Base-by-base conservation (phyloP, 1,284 basidiomycete genomes). In the Erythrobasidium hasegawianum region DNA sequence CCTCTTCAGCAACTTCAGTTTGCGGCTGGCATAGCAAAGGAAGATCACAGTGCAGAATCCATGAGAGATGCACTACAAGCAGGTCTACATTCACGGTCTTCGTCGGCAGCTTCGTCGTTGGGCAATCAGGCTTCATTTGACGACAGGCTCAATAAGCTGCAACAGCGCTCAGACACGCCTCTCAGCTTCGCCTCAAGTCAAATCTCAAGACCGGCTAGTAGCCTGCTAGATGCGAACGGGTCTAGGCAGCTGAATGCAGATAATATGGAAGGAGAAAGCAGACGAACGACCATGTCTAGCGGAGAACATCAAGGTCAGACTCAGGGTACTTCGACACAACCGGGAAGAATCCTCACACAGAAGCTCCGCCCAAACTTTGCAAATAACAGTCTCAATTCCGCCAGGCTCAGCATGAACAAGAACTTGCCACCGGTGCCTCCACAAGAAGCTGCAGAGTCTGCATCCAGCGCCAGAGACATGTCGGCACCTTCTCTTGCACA, bases 401-500 rank as follows among this genome's bases (percentile, higher is more conserved):
- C 38, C n/a, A 24, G 62, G 24, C 27, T 57, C 29, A 57, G 53
- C 14, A 50, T 65, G 11, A 65, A 65, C 24, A 65, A 65, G 55
- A 65, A 38, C 22, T 38, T 65, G 16, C 62, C 62, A n/a, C 55
- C 62, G 8, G 55, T 65, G 13, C 62, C 62, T 10, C 45, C 55
- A 26, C 22, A 53, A 16, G 20, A 22, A 7, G 5, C 14, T 20
- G 50, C 26, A 5, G 18, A 22, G 26, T 20, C 14, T 27, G 50
- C 9, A 22, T 10, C 16, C 7, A 4, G 3, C 3, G 22, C 22
- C 9, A 9, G 50, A 3, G 4, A 22, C 20, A 3, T 8, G 4
- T 53, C 50, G 26, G 20, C 3, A 53, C 26, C 50, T 29, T 16
- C 16, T 26, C 16, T 16, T 2, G 20, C 18, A 9, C 18, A 53